Evolutionary conservation across 2,329 filamentous ascomycete species (phyloP).

Genomic region (Neonectria ditissima): DNA sequence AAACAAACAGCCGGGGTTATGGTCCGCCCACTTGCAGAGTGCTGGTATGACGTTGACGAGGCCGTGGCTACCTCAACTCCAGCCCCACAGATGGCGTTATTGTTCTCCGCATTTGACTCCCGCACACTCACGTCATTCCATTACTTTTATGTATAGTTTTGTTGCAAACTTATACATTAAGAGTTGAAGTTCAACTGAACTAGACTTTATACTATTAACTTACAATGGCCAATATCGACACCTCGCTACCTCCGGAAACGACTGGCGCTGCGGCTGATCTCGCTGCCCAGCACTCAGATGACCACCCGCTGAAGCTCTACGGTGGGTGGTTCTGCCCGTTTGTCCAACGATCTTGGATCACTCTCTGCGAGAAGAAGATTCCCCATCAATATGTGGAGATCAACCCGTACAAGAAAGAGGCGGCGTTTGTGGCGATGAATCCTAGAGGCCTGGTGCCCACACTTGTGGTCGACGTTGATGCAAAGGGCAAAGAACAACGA

Average conservation of each 20-base stretch:
- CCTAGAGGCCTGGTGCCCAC: conserved; percentile 82
- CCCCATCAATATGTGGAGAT: conserved; percentile 82
- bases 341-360: conserved; percentile 79
- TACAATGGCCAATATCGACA: conserved; percentile 61
- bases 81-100: not conserved
- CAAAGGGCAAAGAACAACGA: conserved; percentile 54
- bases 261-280: conserved; percentile 63
- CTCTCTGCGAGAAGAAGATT: conserved; percentile 78
- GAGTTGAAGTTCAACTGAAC: not conserved
- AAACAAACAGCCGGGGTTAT: too few relatives aligned
- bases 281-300: conserved; percentile 58
- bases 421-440: conserved; percentile 76
- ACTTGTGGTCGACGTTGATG: conserved; percentile 60
- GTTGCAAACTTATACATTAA: not conserved
- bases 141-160: not conserved
- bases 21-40: too few relatives aligned
- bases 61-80: not conserved
- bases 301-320: conserved; percentile 73
- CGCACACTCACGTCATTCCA: not conserved
- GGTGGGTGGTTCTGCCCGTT: conserved; percentile 81
- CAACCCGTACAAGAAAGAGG: conserved; percentile 81
- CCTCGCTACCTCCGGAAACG: conserved; percentile 58
- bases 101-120: not conserved
- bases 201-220: too few relatives aligned
- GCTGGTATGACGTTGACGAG: not conserved